Conservation (phyloP, 169 alveolate genomes). For the Perkinsus chesapeaki region DNA sequence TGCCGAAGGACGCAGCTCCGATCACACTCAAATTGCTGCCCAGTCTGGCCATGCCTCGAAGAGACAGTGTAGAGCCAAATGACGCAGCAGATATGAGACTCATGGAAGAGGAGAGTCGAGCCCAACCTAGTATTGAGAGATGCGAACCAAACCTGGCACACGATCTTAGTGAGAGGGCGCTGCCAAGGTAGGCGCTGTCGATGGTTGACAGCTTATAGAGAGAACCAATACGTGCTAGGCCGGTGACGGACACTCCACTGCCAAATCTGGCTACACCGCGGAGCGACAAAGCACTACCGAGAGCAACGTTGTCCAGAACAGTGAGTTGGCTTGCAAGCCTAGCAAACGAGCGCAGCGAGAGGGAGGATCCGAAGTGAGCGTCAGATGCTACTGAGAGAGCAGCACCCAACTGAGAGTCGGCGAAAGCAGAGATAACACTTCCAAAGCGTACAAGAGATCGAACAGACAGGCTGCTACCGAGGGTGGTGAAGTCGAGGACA, state of each 20-base stretch:
- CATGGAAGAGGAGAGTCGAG: not conserved
- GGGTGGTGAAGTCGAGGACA: not conserved
- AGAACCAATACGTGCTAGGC: not conserved
- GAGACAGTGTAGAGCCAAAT: not conserved
- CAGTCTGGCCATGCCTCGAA: not conserved
- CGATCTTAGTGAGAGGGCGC: not conserved
- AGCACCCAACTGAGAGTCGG: not conserved
- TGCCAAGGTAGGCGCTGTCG: not conserved
- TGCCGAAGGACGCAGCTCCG: not conserved
- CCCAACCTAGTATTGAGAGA: not conserved
- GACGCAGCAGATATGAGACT: not conserved
- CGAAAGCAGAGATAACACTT: not conserved
- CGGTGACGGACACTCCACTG: not conserved
- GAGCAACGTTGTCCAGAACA: slow-evolving; percentile 13
- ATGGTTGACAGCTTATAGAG: not conserved
- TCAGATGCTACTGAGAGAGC: not conserved
- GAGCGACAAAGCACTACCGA: not conserved
- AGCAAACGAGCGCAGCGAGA: not conserved
- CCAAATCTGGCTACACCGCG: slow-evolving; percentile 12
- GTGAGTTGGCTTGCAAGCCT: not conserved
- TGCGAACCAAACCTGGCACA: not conserved
- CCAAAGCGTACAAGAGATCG: not conserved
- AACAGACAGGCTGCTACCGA: not conserved
- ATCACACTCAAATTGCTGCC: not conserved
- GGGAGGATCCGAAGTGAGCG: not conserved